Percentiles rank a stretch among this genome's conserved stretches.
Evolutionary conservation across 352 stramenopile genomes (phyloP).

Genomic region (Peronospora farinosa): DNA sequence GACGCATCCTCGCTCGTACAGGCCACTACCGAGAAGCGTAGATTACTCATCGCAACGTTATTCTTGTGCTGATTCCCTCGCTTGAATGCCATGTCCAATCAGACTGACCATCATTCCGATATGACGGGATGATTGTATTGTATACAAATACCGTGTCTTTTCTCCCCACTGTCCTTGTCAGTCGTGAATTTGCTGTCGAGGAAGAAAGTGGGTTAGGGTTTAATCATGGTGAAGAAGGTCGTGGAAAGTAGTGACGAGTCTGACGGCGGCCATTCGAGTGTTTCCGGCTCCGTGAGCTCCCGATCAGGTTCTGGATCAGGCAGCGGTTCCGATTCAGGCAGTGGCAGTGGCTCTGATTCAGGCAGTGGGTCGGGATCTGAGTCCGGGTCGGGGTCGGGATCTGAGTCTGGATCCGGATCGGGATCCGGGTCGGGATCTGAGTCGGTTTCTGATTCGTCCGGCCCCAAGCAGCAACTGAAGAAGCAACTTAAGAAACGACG

Average conservation of each 20-base stretch:
- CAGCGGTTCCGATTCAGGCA: constrained; percentile 29
- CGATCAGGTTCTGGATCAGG: constrained; percentile 35
- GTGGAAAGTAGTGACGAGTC: constrained; percentile 75
- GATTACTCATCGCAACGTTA: constrained; percentile 59
- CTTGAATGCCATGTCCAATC: constrained; percentile 16
- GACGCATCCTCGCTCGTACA: constrained; percentile 84
- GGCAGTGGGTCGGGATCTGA: constrained; percentile 39
- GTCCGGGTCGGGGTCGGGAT: constrained; percentile 33
- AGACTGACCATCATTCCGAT: constrained; percentile 7
- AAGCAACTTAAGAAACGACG: constrained; percentile 50
- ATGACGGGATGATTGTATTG: not conserved
- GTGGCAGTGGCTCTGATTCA: constrained; percentile 29
- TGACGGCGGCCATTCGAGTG: constrained; percentile 52
- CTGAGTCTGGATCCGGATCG: constrained; percentile 30
- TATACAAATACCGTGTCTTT: not conserved
- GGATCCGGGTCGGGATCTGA: constrained; percentile 25
- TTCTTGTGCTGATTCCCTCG: constrained; percentile 3
- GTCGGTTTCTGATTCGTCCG: constrained; percentile 15
- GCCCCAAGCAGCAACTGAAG: constrained; percentile 43
- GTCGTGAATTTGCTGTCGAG: constrained; percentile 7
- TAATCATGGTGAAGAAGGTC: constrained; percentile 57
- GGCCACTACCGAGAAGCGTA: constrained; percentile 78
- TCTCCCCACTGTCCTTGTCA: not conserved
- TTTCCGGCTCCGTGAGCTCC: constrained; percentile 52
- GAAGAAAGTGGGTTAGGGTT: not conserved